Evolutionary conservation across 2,329 filamentous ascomycete genomes (phyloP).

Genomic region (Nannizzia gypsea): DNA sequence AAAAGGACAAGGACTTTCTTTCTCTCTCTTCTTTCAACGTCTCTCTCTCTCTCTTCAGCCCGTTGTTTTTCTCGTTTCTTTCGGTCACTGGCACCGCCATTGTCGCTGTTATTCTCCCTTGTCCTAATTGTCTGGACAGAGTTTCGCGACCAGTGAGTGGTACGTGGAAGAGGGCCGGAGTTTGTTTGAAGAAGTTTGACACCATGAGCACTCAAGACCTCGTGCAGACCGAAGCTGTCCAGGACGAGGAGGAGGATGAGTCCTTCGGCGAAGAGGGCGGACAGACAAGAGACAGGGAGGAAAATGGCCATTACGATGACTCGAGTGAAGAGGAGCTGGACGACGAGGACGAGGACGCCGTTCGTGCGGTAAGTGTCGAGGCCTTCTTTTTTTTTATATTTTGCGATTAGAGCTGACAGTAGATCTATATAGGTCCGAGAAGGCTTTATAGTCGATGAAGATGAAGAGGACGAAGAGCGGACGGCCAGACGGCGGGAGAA

Average conservation of each 20-base stretch:
- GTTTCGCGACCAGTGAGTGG: background rate
- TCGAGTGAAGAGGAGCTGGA: conserved; percentile 89
- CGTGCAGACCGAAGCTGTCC: conserved; percentile 72
- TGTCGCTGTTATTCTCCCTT: background rate
- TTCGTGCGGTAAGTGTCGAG: conserved; percentile 50
- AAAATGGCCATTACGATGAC: conserved; percentile 53
- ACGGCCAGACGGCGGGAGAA: conserved; percentile 51
- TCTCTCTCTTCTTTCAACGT: background rate
- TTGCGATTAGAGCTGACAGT: background rate
- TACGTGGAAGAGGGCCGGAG: background rate
- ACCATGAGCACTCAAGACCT: conserved; percentile 53
- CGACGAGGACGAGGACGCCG: conserved; percentile 80
- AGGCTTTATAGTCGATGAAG: conserved; percentile 92
- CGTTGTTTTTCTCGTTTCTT: background rate
- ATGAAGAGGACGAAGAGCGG: conserved; percentile 63
- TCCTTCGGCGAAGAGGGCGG: conserved; percentile 69
- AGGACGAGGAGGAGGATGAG: conserved; percentile 76
- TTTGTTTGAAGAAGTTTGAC: background rate
- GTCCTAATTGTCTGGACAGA: background rate
- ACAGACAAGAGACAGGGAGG: conserved; percentile 31
- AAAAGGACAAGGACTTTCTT: background rate
- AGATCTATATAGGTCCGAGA: conserved; percentile 56
- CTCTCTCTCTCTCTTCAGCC: background rate
- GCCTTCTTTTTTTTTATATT: background rate
- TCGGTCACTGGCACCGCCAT: too few species aligned